Base-by-base conservation (phyloP, 2,329 filamentous ascomycete species). In the Niveomyces coronatus region DNA sequence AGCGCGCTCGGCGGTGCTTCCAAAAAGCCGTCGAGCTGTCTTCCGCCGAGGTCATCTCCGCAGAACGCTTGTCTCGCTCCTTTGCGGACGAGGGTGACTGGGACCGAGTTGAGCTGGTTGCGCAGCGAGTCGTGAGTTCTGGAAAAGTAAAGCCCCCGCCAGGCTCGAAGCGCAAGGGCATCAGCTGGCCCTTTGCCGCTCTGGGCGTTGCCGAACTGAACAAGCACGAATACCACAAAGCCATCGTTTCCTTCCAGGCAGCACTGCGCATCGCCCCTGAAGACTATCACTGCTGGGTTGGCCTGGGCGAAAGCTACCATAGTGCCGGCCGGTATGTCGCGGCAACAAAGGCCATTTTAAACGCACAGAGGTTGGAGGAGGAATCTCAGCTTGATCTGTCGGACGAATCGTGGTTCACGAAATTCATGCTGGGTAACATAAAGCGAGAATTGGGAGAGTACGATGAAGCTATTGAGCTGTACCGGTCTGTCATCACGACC, bases 11-110 rank as follows among this genome's bases (percentile, higher is more conserved):
- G n/a, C 80, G 84, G 45, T 96, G 89, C 55, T 96, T 96, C 52
- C 85, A 95, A 51, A 95, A 96, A 56, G 91, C 91, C 0, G 84
- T 98, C 35, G 91, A 98, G 57, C 65, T 98, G 3, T 98, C 91
- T 0, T 66, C 86, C 0, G 80, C 84, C 0, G 91, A 98, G 54
- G 75, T 94, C 1, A 70, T 82, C 48, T 86, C 91, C 24, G 91
- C 91, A 0, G 85, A 96, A 57, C 76, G 86, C 19, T 71, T 98
- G 13, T 88, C 91, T 2, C 75, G 76, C 42, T 79, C 79, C 0
- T 98, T 95, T 56, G 89, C 93, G 0, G 79, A 94, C 38, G 80
- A 87, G 47, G 79, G 84, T 26, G 91, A 98, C 52, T 98, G 91
- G 91, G 91, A 96, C 47, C 78, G 93, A 35, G 93, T 98, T 7